These are phyloP conservation scores for Coemansia brasiliensis DNA, from an alignment of 192 early-diverging fungal species.

Conservation along the genomic window DNA sequence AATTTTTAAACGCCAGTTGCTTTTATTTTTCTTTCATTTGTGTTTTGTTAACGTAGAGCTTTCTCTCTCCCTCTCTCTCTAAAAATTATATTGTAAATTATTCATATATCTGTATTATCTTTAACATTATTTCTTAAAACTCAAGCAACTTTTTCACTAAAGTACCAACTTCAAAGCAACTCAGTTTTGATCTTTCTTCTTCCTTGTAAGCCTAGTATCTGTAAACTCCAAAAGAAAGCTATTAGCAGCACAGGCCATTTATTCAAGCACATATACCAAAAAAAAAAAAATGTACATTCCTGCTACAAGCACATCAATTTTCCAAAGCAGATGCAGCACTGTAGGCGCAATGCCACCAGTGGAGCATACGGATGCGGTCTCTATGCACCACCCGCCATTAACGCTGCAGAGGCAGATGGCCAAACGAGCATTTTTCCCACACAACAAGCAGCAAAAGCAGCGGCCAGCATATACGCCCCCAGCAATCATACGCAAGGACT, in stretches of 20 bases:
- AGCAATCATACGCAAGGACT: constrained; percentile 42
- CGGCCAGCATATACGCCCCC: constrained; percentile 21
- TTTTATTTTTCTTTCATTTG: constrained; percentile 1
- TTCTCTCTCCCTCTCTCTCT: neutral
- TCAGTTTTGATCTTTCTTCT: neutral
- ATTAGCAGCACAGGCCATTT: constrained; percentile 1
- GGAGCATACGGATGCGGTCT: neutral
- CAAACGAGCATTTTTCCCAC: constrained; percentile 9
- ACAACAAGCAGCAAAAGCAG: constrained; percentile 21
- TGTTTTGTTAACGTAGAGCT: constrained; percentile 5
- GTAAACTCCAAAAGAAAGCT: no score
- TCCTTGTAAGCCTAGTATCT: neutral
- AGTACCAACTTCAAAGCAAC: no score
- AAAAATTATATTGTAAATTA: neutral
- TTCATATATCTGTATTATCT: neutral
- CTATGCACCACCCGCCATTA: neutral
- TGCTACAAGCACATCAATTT: constrained; percentile 21
- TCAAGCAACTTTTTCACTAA: no score
- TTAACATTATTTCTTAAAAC: no score
- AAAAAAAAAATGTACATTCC: constrained; percentile 43
- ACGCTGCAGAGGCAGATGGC: constrained; percentile 4
- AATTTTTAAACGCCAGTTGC: neutral
- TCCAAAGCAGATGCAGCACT: constrained; percentile 12
- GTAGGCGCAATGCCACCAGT: neutral
- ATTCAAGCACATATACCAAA: neutral